Base-by-base conservation (phyloP, 2,329 filamentous ascomycete species). In the Thelonectria discophora region DNA sequence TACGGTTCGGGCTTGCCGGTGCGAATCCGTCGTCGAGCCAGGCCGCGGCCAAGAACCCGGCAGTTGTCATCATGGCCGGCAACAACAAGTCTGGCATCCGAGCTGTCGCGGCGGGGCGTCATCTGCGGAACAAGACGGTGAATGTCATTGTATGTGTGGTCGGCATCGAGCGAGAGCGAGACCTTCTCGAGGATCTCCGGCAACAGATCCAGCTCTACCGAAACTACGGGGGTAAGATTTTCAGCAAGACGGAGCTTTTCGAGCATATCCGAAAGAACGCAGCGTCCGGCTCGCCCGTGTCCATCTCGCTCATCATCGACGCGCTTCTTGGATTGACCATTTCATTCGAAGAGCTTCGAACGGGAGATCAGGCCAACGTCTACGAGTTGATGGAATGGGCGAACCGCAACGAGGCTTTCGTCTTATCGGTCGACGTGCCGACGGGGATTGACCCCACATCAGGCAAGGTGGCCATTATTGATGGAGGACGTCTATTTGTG, bases 341-440 rank as follows among this genome's bases (percentile, higher is more conserved):
- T 58, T 90, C 92, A 2, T 97, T 97, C 72, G 93, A 97, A 68
- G 93, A 96, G 69, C 82, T 98, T 27, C 87, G 92, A 37, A 90
- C 89, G 2, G 90, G 90, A 15, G 91, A 97, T 67, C 92, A 96
- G 74, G 88, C 90, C 3, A 90, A 90, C 0, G 92, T 93, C 0
- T 94, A 96, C 72, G 91, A 96, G 73, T 86, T 97, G 72, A 95
- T 97, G 72, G 90, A 93, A 65, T 98, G 94, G 93, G 90, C 93
- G 3, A 98, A 97, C 74, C 90, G 93, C 65, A 92, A 90, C 73
- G 91, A 93, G 66, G 89, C 93, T 0, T 88, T 90, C 60, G 90
- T 95, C 3, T 80, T 99, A 18, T 91, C 93, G 0, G 87, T 99
- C n/a, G 94, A 97, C 74, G 88, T 96, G 6, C 95, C 95, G 1